A percentile compares a stretch with the other conserved stretches of the same genome.
Conservation (phyloP, 495 filamentous ascomycete species). For the Hyaloscypha variabilis region DNA sequence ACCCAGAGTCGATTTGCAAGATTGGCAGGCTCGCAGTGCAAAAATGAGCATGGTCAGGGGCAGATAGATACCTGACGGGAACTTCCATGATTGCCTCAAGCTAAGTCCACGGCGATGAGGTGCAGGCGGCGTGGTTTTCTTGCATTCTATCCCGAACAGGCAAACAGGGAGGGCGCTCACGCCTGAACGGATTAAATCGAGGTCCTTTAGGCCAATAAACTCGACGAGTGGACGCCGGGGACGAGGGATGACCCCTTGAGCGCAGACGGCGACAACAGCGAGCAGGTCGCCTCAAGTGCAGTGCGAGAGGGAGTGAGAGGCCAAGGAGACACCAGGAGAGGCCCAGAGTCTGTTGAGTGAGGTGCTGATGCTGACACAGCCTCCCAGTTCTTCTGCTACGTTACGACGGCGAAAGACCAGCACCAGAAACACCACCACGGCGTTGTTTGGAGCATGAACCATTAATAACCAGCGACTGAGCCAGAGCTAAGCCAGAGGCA, state of each 20-base stretch:
- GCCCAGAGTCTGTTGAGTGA: background rate
- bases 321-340: background rate
- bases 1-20: background rate
- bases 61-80: background rate
- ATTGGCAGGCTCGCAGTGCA: background rate
- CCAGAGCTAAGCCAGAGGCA: background rate
- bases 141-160: too few relatives aligned
- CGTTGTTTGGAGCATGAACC: too few relatives aligned
- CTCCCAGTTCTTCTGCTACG: conserved; percentile 7
- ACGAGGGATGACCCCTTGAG: background rate
- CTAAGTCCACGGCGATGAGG: too few relatives aligned
- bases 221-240: background rate
- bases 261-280: background rate
- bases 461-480: too few relatives aligned
- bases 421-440: background rate
- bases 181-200: background rate
- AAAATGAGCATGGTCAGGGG: background rate
- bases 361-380: conserved; percentile 10
- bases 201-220: background rate
- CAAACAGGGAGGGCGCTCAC: background rate
- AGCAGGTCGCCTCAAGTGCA: background rate
- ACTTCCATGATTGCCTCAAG: too few relatives aligned
- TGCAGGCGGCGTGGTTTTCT: background rate
- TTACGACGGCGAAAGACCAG: background rate
- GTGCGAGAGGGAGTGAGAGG: background rate